These are phyloP conservation scores for Paratinospora sagittata DNA, from an alignment of 164 flowering plant species.

Conservation along the genomic window DNA sequence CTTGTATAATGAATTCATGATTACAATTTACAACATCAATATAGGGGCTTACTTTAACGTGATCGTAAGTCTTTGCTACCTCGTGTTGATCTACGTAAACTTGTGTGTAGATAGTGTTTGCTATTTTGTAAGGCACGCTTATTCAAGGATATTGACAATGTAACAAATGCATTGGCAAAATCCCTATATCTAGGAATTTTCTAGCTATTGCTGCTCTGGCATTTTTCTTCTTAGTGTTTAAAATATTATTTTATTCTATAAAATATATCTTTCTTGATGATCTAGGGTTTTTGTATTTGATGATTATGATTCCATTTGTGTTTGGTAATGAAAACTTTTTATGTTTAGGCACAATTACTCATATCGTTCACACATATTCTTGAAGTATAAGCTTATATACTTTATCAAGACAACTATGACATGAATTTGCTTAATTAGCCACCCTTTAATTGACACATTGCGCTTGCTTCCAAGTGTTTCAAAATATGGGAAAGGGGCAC, in stretches of 20 bases:
- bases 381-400: no score
- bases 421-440: no score
- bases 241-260: not conserved
- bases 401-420: no score
- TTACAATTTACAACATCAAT: not conserved
- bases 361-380: no score
- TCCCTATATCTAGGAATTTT: not conserved
- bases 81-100: not conserved
- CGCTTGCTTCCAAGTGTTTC: no score
- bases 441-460: no score
- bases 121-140: not conserved
- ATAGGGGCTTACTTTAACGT: no score
- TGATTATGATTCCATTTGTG: no score
- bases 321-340: no score
- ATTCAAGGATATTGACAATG: not conserved
- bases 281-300: no score
- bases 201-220: not conserved
- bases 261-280: not conserved
- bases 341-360: no score
- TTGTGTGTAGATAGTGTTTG: not conserved
- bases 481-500: no score
- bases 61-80: not conserved
- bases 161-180: not conserved
- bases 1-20: not conserved
- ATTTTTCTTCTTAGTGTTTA: not conserved